Conservation (phyloP, 805 yeast genomes). For the Ogataea methanolica region DNA sequence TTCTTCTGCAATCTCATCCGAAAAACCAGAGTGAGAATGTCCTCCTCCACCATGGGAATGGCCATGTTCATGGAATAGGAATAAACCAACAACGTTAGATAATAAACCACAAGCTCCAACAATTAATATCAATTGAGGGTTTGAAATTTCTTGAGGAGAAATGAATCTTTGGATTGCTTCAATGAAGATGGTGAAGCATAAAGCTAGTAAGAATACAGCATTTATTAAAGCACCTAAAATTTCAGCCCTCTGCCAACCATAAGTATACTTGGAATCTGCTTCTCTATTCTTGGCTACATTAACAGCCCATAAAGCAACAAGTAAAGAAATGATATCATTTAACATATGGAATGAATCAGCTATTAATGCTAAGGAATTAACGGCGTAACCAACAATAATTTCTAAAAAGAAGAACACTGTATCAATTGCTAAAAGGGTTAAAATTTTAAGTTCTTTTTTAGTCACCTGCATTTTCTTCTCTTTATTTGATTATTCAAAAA, state of each 20-base stretch:
- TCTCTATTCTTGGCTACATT: conserved; percentile 75
- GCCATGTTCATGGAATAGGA: conserved; percentile 86
- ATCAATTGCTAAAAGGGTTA: conserved; percentile 68
- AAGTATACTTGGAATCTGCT: conserved; percentile 86
- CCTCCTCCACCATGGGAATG: conserved; percentile 42
- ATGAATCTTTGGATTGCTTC: conserved; percentile 91
- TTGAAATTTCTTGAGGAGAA: conserved; percentile 70
- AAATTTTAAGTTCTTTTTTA: conserved; percentile 65
- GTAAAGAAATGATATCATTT: conserved; percentile 83
- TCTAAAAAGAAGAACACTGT: conserved; percentile 81
- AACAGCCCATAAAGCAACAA: conserved; percentile 96
- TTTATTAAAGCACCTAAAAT: conserved; percentile 91
- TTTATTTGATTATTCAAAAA: background rate
- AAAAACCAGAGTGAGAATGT: conserved; percentile 29
- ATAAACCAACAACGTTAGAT: conserved; percentile 79
- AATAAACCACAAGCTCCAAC: conserved; percentile 83
- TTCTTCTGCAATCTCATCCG: conserved; percentile 13
- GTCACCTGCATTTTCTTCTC: conserved; percentile 13
- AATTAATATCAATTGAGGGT: conserved; percentile 74
- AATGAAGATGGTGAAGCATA: conserved; percentile 85
- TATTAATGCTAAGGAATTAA: conserved; percentile 87
- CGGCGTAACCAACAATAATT: conserved; percentile 80
- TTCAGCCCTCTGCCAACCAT: conserved; percentile 98
- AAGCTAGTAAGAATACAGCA: conserved; percentile 87
- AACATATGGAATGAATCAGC: conserved; percentile 98